These are phyloP conservation scores for Chamaecrista fasciculata DNA, from an alignment of 306 rosid genomes.

Conservation along the genomic window DNA sequence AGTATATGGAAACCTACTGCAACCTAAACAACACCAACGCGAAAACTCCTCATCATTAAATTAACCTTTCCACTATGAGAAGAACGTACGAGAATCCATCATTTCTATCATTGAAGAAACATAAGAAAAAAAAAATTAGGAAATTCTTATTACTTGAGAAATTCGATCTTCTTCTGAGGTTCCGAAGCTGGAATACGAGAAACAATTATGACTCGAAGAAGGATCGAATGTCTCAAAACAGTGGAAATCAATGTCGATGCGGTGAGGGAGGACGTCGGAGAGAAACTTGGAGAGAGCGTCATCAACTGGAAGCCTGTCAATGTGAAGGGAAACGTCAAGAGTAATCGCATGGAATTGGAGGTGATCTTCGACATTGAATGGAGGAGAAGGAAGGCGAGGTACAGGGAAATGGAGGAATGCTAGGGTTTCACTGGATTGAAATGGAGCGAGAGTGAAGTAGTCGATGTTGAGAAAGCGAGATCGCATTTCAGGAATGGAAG, in stretches of 20 bases:
- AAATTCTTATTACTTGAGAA: constrained; percentile 36
- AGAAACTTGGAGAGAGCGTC: constrained; percentile 59
- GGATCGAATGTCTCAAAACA: too few species aligned
- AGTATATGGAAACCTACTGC: not conserved
- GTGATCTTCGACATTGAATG: constrained; percentile 37
- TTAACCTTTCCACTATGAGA: too few species aligned
- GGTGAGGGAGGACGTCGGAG: constrained; percentile 57
- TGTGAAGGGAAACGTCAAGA: constrained; percentile 38
- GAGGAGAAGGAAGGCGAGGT: constrained; percentile 38
- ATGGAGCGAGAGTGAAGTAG: constrained; percentile 47
- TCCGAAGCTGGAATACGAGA: constrained; percentile 21
- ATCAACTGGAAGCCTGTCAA: constrained; percentile 45
- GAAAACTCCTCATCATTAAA: too few species aligned
- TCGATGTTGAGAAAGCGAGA: constrained; percentile 69
- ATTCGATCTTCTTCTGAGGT: constrained; percentile 1
- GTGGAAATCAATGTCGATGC: constrained; percentile 9
- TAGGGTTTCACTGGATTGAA: constrained; percentile 35
- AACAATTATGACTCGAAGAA: too few species aligned
- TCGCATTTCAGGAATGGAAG: too few species aligned
- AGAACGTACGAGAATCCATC: too few species aligned
- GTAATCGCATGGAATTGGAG: constrained; percentile 41
- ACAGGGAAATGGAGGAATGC: constrained; percentile 63
- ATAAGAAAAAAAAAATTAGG: not conserved
- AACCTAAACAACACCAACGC: too few species aligned
- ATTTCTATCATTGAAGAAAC: too few species aligned